Evolutionary conservation across 2,329 filamentous ascomycete species (phyloP), one percentile per base, ranked within the genome.

Genomic region (Penicillium sp.): DNA sequence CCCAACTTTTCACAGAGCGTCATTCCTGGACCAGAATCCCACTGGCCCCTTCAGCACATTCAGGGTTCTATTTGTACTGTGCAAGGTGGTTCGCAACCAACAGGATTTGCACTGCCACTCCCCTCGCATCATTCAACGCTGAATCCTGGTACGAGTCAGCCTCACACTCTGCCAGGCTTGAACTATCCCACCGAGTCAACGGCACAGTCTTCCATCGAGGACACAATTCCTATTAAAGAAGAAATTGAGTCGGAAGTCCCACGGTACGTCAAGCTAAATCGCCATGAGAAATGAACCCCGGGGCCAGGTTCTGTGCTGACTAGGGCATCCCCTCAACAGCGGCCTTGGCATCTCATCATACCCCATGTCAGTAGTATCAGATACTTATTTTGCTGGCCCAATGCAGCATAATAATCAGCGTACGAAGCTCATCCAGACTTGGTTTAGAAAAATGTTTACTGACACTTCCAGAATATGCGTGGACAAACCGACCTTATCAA

Each of bases 351-450:
- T 61, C 46, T 52, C 50, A 61, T 48, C 56, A 46, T 61, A 59
- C 57, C 55, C 60, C 50, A 66, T 66, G 64, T 64, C 63, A 24
- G 61, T 61, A 53, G 56, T 53, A 58, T 59, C 64, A 56, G 58
- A 62, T 34, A 35, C 57, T 52, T 66, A 66, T 54, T 62, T 66
- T 34, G 60, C 59, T 57, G 61, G 57, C 55, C 59, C 53, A 49
- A 70, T 72, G 69, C 66, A 69, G 59, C 68, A 69, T 31, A 67
- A 70, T 42, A 52, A 65, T 47, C 62, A 68, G 16, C 66, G 70
- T 72, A 70, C 49, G 69, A 20, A 45, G 32, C 8, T 11, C 31
- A 18, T 38, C n/a, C 18, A 29, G 6, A 16, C 2, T 2, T 22
- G 10, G 24, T 20, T 26, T 13, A 18, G 40, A 24, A n/a, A 16